These are phyloP conservation scores for Microbotryomycetes sp. DNA, from an alignment of 1,284 basidiomycete species.

Conservation along the genomic window DNA sequence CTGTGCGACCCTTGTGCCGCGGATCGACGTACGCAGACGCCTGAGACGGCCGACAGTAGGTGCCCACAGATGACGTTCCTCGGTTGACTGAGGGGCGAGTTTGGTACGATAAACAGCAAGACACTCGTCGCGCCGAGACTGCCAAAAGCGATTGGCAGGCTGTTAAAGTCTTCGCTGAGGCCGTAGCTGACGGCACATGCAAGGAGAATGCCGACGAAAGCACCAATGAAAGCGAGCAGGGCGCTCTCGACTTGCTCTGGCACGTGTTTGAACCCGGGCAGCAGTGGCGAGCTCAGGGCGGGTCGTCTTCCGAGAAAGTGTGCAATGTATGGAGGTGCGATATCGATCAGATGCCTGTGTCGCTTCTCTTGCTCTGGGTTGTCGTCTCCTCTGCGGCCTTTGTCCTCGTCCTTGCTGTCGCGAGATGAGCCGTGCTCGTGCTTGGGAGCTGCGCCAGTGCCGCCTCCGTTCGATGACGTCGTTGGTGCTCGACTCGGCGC, in stretches of 20 bases:
- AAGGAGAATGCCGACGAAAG: constrained; percentile 24
- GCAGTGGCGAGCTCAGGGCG: not conserved
- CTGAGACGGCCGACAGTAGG: constrained; percentile 12
- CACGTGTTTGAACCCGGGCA: constrained; percentile 1
- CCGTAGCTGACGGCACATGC: constrained; percentile 12
- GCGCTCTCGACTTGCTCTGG: constrained; percentile 2
- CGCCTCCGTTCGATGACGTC: too few relatives aligned
- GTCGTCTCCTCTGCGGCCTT: too few relatives aligned
- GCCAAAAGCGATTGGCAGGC: constrained; percentile 17
- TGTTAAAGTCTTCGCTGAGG: constrained; percentile 11
- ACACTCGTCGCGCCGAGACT: constrained; percentile 25
- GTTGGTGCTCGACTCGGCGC: too few relatives aligned
- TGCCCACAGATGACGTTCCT: constrained; percentile 19
- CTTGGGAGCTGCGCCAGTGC: too few relatives aligned
- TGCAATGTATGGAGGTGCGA: not conserved
- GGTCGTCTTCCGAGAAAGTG: not conserved
- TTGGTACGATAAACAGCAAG: constrained; percentile 22
- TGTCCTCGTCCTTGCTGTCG: too few relatives aligned
- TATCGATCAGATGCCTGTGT: not conserved
- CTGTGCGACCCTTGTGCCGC: not conserved
- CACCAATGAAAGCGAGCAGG: constrained; percentile 18
- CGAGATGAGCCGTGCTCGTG: too few relatives aligned
- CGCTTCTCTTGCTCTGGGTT: too few relatives aligned
- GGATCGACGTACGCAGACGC: constrained; percentile 9
- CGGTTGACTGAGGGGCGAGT: constrained; percentile 19